A percentile compares a stretch with the other conserved stretches of the same genome.
phyloP scores from a whole-genome alignment of 164 flowering plant species.

The Taxillus chinensis region DNA sequence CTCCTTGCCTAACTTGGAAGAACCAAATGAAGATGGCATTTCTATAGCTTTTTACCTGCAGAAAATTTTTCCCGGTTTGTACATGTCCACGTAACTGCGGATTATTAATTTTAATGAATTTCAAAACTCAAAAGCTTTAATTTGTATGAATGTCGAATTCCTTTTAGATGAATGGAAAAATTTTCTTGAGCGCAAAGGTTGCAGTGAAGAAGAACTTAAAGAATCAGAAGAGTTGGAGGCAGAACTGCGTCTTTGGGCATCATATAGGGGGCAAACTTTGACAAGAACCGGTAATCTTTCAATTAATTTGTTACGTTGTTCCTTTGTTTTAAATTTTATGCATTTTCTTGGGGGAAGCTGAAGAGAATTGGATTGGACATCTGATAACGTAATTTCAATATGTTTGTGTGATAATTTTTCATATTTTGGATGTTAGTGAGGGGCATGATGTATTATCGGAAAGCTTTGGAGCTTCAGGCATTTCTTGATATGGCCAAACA shows the following conservation, averaged over 20 bases:
- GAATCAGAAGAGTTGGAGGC: conserved; percentile 44
- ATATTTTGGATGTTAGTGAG: conserved; percentile 68
- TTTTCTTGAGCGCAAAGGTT: conserved; percentile 62
- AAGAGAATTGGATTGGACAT: too few relatives aligned
- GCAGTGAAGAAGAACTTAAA: conserved; percentile 62
- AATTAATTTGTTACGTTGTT: too few relatives aligned
- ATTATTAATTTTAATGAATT: not conserved
- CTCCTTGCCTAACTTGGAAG: conserved; percentile 59
- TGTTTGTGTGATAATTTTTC: not conserved
- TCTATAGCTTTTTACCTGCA: conserved; percentile 94
- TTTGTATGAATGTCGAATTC: not conserved
- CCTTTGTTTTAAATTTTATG: too few relatives aligned
- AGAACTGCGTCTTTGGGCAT: conserved; percentile 90
- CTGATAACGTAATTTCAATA: too few relatives aligned
- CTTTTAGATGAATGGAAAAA: conserved; percentile 85
- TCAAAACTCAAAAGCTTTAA: not conserved
- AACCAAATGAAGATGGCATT: conserved; percentile 87
- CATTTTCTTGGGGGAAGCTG: too few relatives aligned
- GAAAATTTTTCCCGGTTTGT: conserved; percentile 85
- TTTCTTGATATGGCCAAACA: conserved; percentile 95
- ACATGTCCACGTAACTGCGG: not conserved
- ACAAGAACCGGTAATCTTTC: conserved; percentile 67
- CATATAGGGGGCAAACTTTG: conserved; percentile 92
- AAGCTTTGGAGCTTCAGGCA: conserved; percentile 95
- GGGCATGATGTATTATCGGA: conserved; percentile 98